Evolutionary conservation across 148 eudicot species (phyloP), one percentile per base, ranked within the genome.

Genomic region (Polygonum aviculare): DNA sequence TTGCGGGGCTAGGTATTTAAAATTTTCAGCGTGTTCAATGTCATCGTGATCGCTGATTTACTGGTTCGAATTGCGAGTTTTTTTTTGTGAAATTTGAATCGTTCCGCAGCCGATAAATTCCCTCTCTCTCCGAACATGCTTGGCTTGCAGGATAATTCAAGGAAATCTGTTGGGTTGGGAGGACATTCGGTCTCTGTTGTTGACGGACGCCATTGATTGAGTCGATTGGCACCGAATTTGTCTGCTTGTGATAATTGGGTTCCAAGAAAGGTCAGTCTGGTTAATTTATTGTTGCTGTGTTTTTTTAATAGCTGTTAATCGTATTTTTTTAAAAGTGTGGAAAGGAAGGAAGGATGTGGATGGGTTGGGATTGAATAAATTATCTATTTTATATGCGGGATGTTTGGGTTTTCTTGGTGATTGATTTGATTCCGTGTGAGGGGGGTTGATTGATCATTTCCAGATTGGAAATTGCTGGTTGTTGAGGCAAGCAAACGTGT

Each of bases 361-460:
- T 67, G 72, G 72, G n/a, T 67, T 67, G 72, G 15, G 44, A 67
- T 67, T 67, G 72, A 33, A 67, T 31, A 0, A 6, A 21, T 35
- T 67, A 14, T 33, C 38, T 35, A 14, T 36, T 31, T 8, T 2
- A 2, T 3, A 11, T 63, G 0, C 39, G 69, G 72, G 72, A 67
- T 67, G 41, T 67, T 67, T 67, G 72, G 8, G 36, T 35, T 67
- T 35, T 67, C n/a, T 67, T 19, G 72, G 38, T 67, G 72, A 67
- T 36, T 67, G 72, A 67, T 67, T 36, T 67, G 72, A 67, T 67
- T 67, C 45, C 72, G 45, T 67, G 72, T 67, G 72, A 67, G 72
- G 35, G 9, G 72, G 36, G 72, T 67, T 67, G 72, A 67, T 67
- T 67, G 72, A 0, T 67, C 72, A 67, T 67, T 67, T 67, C 72